phyloP scores from a whole-genome alignment of 106 monocot genomes.

The Vanilla planifolia region DNA sequence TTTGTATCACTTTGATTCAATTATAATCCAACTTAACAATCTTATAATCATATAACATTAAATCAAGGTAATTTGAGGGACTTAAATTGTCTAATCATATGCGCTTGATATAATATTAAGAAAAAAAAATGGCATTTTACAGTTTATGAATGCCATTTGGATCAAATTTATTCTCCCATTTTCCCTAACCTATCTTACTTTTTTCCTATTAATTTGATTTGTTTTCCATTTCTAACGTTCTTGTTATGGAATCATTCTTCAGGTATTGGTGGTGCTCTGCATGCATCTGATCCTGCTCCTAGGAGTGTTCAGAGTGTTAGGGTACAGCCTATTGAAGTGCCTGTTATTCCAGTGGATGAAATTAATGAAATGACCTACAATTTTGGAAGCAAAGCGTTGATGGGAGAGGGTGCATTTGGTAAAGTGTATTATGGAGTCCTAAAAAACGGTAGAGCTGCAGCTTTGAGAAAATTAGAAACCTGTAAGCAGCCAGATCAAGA shows the following conservation, averaged over 20 bases:
- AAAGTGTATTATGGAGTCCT: slow-evolving; percentile 52
- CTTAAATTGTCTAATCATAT: no score
- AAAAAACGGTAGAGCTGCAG: slow-evolving; percentile 32
- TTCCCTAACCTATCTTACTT: no score
- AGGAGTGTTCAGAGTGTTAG: slow-evolving; percentile 23
- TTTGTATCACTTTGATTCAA: no score
- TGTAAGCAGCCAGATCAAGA: slow-evolving; percentile 67
- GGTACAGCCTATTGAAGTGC: slow-evolving; percentile 41
- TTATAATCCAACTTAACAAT: no score
- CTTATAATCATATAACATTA: no score
- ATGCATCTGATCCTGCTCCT: slow-evolving; percentile 20
- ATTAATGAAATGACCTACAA: slow-evolving; percentile 36
- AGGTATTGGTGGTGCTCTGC: slow-evolving; percentile 18
- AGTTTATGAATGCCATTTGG: no score
- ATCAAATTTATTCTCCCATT: no score
- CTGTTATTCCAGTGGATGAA: slow-evolving; percentile 42
- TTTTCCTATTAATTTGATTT: no score
- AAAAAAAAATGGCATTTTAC: no score
- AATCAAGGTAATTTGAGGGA: no score
- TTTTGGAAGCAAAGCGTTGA: slow-evolving; percentile 40
- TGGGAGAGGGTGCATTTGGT: slow-evolving; percentile 57
- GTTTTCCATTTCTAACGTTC: no score
- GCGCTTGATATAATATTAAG: no score
- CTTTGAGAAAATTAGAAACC: slow-evolving; percentile 54
- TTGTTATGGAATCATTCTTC: neutral